Evolutionary conservation across 257 asterid species (phyloP).

Genomic region (Vinca minor): DNA sequence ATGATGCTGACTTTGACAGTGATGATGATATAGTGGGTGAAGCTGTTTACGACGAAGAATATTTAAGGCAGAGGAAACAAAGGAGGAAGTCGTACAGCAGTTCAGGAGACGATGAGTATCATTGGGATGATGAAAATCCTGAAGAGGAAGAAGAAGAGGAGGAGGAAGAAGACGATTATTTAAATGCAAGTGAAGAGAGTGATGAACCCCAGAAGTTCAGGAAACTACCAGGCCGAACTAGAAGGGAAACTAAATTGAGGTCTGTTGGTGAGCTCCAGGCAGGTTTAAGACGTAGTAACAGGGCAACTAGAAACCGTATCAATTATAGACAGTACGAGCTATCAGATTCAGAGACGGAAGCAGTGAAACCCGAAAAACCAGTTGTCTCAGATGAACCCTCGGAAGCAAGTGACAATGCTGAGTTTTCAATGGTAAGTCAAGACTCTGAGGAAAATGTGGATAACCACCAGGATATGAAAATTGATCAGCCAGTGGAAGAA

Average conservation of each 20-base stretch:
- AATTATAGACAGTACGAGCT: constrained; percentile 61
- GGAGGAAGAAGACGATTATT: constrained; percentile 23
- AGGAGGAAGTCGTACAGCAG: constrained; percentile 66
- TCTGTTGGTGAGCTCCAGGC: constrained; percentile 50
- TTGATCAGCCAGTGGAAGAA: constrained; percentile 29
- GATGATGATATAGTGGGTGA: constrained; percentile 96
- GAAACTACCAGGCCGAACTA: constrained; percentile 47
- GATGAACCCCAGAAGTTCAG: constrained; percentile 39
- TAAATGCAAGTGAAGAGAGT: constrained; percentile 60
- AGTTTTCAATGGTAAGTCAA: constrained; percentile 41
- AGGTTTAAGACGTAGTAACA: constrained; percentile 83
- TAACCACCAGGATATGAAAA: constrained; percentile 35
- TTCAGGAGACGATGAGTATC: constrained; percentile 85
- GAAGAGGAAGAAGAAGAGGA: constrained; percentile 89
- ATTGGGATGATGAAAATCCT: constrained; percentile 58
- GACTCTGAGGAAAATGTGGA: constrained; percentile 45
- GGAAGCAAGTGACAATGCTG: constrained; percentile 39
- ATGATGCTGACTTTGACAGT: constrained; percentile 71
- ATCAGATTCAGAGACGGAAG: constrained; percentile 73
- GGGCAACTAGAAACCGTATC: constrained; percentile 72
- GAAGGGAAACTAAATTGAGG: constrained; percentile 65
- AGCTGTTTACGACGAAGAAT: constrained; percentile 85
- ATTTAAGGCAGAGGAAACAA: constrained; percentile 52
- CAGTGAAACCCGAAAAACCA: constrained; percentile 43
- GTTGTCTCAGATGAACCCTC: constrained; percentile 32